Evolutionary conservation across 495 filamentous ascomycete genomes (phyloP).

Genomic region (Amphirosellinia nigrospora): DNA sequence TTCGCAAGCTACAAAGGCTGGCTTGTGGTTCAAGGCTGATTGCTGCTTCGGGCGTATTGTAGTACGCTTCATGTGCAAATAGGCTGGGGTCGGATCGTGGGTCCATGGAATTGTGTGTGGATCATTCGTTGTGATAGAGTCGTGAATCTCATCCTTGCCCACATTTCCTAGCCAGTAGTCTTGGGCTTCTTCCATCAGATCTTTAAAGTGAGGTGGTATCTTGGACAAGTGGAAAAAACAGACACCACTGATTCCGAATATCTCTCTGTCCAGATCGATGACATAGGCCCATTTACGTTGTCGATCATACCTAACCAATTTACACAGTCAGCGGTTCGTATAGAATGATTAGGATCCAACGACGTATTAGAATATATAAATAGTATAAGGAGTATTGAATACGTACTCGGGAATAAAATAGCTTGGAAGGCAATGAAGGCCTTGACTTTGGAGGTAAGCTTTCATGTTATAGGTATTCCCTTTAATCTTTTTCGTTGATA

Average conservation of each 20-base stretch:
- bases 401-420: background rate
- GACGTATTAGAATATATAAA: background rate
- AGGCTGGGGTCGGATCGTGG: background rate
- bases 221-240: constrained; percentile 10
- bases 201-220: background rate
- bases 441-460: background rate
- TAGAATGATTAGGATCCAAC: background rate
- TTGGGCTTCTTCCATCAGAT: constrained; percentile 5
- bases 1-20: constrained; percentile 6
- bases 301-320: background rate
- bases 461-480: background rate
- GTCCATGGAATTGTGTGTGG: background rate
- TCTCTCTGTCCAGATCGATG: constrained; percentile 16
- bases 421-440: background rate
- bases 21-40: constrained; percentile 5
- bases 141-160: background rate
- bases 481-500: background rate
- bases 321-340: background rate
- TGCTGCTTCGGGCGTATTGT: background rate
- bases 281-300: background rate
- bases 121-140: constrained; percentile 8
- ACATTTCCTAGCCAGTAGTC: constrained; percentile 10
- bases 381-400: background rate
- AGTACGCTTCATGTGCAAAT: constrained; percentile 3
- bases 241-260: background rate